phyloP scores from a whole-genome alignment of 1,284 basidiomycete genomes.

The Melampsora medusae region DNA sequence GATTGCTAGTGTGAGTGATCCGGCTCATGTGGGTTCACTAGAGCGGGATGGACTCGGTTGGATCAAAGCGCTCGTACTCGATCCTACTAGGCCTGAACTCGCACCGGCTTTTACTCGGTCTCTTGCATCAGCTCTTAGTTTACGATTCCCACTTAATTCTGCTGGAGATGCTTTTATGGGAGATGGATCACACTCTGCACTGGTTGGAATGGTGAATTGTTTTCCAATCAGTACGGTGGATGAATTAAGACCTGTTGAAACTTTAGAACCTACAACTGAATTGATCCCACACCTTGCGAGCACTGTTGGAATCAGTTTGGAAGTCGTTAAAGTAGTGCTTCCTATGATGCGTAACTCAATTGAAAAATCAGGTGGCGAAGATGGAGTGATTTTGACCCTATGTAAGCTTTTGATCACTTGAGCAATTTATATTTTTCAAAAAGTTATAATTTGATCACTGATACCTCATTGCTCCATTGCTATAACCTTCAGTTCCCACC shows the following conservation, averaged over 20 bases:
- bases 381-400: constrained; percentile 32
- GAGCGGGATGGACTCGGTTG: constrained; percentile 11
- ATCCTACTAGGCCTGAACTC: constrained; percentile 1
- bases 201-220: constrained; percentile 38
- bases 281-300: background rate
- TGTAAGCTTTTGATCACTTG: background rate
- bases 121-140: background rate
- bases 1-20: constrained; percentile 17
- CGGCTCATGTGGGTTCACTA: background rate
- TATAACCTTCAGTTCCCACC: constrained; percentile 17
- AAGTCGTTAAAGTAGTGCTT: constrained; percentile 31
- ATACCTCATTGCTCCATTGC: background rate
- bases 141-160: constrained; percentile 12
- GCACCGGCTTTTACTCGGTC: constrained; percentile 15
- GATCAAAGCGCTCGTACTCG: constrained; percentile 33
- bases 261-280: constrained; percentile 2
- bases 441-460: background rate
- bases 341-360: constrained; percentile 40
- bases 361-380: constrained; percentile 2
- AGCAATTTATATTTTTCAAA: background rate
- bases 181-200: background rate
- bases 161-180: background rate
- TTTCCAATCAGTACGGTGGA: constrained; percentile 12
- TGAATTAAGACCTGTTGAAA: constrained; percentile 18
- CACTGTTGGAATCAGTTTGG: constrained; percentile 1